Evolutionary conservation across 352 stramenopile genomes (phyloP).

Genomic region (Phytopythium mirpurense): DNA sequence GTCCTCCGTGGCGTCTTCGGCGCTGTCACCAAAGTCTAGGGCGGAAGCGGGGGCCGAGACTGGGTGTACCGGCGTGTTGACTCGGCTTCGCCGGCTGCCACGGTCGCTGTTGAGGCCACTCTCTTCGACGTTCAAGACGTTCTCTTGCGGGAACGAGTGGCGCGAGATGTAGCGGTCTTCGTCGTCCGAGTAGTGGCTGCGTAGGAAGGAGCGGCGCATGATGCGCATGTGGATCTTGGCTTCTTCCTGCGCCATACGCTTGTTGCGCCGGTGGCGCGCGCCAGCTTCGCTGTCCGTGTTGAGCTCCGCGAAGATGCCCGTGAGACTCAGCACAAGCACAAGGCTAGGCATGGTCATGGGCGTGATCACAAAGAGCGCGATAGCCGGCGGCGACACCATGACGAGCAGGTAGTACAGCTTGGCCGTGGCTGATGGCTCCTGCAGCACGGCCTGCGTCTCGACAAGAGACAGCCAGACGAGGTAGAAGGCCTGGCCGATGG

Average conservation of each 20-base stretch:
- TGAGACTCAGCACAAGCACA: conserved; percentile 84
- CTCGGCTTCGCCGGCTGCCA: neutral
- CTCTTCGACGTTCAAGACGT: neutral
- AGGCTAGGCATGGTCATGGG: conserved; percentile 85
- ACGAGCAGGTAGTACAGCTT: conserved; percentile 33
- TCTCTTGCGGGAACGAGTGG: neutral
- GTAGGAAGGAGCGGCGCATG: conserved; percentile 65
- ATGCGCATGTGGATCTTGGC: conserved; percentile 69
- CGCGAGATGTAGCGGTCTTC: conserved; percentile 10
- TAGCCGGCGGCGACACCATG: conserved; percentile 61
- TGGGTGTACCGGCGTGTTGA: neutral
- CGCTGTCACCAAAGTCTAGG: neutral
- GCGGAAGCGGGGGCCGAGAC: neutral
- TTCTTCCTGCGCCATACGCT: conserved; percentile 28
- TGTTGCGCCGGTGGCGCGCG: conserved; percentile 1
- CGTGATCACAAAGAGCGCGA: conserved; percentile 74
- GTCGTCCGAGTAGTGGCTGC: conserved; percentile 51
- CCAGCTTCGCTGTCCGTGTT: conserved; percentile 25
- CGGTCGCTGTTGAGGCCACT: neutral
- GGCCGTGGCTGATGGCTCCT: conserved; percentile 1
- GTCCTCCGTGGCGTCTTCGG: neutral
- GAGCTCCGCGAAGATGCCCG: conserved; percentile 81
- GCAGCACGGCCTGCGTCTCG: conserved; percentile 36
- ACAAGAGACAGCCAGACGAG: conserved; percentile 84
- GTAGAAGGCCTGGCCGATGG: conserved; percentile 84